Conservation (phyloP, 2,329 filamentous ascomycete species). For the Colletotrichum eleusines region DNA sequence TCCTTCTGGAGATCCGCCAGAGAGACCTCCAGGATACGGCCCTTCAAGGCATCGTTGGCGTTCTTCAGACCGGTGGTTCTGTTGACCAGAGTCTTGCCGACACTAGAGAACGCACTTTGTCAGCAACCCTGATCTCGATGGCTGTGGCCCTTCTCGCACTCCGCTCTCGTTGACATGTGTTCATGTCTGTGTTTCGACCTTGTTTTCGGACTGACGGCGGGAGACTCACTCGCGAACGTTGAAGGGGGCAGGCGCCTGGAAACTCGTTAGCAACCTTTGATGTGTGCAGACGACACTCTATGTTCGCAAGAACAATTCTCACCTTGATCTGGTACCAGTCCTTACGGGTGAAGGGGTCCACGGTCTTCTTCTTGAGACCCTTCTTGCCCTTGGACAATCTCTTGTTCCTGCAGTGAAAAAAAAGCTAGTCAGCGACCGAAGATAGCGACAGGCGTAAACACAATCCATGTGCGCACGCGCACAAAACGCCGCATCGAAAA, state of each 20-base stretch:
- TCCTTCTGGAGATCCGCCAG: slow-evolving; percentile 99
- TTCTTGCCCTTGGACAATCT: slow-evolving; percentile 99
- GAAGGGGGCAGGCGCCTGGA: slow-evolving; percentile 92
- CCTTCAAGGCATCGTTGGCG: slow-evolving; percentile 99
- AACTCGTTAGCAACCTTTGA: slow-evolving; percentile 45
- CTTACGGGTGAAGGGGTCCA: slow-evolving; percentile 98
- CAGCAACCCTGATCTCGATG: background rate
- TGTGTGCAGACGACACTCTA: slow-evolving; percentile 20
- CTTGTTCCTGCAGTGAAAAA: slow-evolving; percentile 82
- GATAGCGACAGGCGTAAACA: slow-evolving; percentile 38
- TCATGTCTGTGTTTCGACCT: slow-evolving; percentile 31
- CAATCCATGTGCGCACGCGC: background rate
- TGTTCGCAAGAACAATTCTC: slow-evolving; percentile 48
- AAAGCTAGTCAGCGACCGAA: slow-evolving; percentile 43
- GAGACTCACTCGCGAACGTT: slow-evolving; percentile 92
- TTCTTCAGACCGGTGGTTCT: slow-evolving; percentile 99
- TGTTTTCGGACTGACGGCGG: background rate
- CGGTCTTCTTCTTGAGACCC: slow-evolving; percentile 99
- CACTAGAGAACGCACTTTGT: slow-evolving; percentile 67
- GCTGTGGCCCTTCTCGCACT: background rate
- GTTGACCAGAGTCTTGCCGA: slow-evolving; percentile 99
- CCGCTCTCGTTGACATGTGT: slow-evolving; percentile 1
- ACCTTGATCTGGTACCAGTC: slow-evolving; percentile 99
- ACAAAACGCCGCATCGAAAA: background rate
- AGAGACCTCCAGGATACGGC: slow-evolving; percentile 98